Evolutionary conservation across 139 green algal genomes (phyloP), one percentile per base, ranked within the genome.

Genomic region (Desmodesmus armatus): DNA sequence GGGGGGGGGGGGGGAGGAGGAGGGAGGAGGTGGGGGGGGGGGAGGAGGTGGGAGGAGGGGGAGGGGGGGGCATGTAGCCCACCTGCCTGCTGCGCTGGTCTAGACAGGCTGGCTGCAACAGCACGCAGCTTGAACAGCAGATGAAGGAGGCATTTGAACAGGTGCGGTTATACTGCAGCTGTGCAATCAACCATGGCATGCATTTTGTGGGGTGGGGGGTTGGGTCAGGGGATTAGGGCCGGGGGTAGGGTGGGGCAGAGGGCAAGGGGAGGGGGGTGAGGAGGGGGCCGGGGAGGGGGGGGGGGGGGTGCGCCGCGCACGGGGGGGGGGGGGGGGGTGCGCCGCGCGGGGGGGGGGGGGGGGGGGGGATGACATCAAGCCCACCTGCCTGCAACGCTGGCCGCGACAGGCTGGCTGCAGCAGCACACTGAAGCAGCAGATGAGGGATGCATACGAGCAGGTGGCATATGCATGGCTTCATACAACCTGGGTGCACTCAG

Each of bases 31-130:
- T n/a, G n/a, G n/a, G n/a, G n/a, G n/a, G n/a, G n/a, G n/a, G n/a
- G n/a, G n/a, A n/a, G n/a, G n/a, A n/a, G n/a, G n/a, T n/a, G n/a
- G n/a, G n/a, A n/a, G n/a, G n/a, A n/a, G n/a, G 51, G 3, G 7
- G 63, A 63, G 31, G 55, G 2, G 17, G 29, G 39, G 63, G 49
- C 37, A 33, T 77, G 5, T 41, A 55, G 31, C 78, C 63, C 11
- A 65, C 78, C 3, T 89, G 80, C 71, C 62, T 87, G 41, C 51
- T 87, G 67, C 75, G 86, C 7, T 87, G 86, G 80, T 62, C 43
- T 1, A 31, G 84, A 39, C 63, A 87, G 80, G 60, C 29, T 47
- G 66, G 9, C 17, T 75, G 17, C 35, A 31, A 15, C 66, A n/a
- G 27, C 27, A 71, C 62, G n/a, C 27, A 82, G 35, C 23, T 37